Conservation (phyloP, 176 grass and related monocot species). For the Poa annua region DNA sequence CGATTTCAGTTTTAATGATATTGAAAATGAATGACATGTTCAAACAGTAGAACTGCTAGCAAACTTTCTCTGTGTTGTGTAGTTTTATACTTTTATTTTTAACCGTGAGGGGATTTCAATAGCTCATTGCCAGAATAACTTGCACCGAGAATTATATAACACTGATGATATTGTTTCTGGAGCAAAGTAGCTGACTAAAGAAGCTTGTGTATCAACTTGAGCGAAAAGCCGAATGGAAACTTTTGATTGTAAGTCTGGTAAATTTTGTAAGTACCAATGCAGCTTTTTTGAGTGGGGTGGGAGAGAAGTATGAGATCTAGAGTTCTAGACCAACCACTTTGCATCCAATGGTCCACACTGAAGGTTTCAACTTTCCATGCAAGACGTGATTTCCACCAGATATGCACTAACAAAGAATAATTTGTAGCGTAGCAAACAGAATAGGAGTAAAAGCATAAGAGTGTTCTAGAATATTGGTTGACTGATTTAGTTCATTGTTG, state of each 20-base stretch:
- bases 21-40: constrained; percentile 4
- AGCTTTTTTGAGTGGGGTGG: neutral
- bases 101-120: constrained; percentile 17
- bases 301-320: neutral
- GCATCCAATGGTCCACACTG: neutral
- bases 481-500: neutral
- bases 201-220: neutral
- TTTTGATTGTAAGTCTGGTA: neutral
- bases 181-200: neutral
- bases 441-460: neutral
- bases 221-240: neutral
- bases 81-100: neutral
- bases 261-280: neutral
- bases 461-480: neutral
- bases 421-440: neutral
- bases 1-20: neutral
- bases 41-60: neutral
- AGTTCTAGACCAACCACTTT: neutral
- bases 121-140: neutral
- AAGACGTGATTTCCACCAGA: constrained; percentile 7
- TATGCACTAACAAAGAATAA: constrained; percentile 15
- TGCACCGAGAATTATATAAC: neutral
- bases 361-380: neutral
- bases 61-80: neutral
- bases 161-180: neutral